Conservation (phyloP, 768 basidiomycete species). For the Macrolepiota albuminosa region DNA sequence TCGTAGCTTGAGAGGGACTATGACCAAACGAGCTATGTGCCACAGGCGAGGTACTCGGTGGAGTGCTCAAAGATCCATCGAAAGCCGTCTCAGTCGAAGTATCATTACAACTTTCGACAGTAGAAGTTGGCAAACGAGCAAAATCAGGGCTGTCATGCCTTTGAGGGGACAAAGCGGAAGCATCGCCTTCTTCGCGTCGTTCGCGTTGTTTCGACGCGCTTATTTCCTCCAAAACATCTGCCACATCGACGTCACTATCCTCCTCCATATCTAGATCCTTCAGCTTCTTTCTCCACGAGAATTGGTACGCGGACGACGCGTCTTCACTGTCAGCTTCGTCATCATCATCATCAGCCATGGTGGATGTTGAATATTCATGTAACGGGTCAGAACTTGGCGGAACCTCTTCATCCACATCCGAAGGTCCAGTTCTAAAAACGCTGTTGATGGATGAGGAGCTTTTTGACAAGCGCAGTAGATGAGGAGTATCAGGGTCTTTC, state of each 20-base stretch:
- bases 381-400: constrained; percentile 33
- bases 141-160: constrained; percentile 1
- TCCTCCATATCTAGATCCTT: constrained; percentile 34
- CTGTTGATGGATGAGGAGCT: constrained; percentile 22
- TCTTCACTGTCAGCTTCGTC: constrained; percentile 14
- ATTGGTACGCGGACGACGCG: constrained; percentile 27
- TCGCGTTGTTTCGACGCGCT: constrained; percentile 7
- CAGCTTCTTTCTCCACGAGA: constrained; percentile 39
- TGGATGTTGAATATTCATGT: constrained; percentile 8
- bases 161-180: constrained; percentile 6
- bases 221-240: neutral
- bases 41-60: constrained; percentile 12
- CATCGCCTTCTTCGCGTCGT: constrained; percentile 3
- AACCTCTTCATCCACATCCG: constrained; percentile 29
- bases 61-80: constrained; percentile 13
- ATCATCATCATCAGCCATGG: constrained; percentile 14
- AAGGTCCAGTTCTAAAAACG: constrained; percentile 30
- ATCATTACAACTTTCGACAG: neutral
- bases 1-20: constrained; percentile 14
- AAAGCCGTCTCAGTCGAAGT: constrained; percentile 1
- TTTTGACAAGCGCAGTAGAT: constrained; percentile 15
- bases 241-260: constrained; percentile 19
- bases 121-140: constrained; percentile 1
- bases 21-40: constrained; percentile 7
- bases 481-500: constrained; percentile 21